Percentiles rank a stretch among this genome's conserved stretches.
phyloP scores from a whole-genome alignment of 192 early-diverging fungal species.

The Gaertneriomyces semiglobifer region DNA sequence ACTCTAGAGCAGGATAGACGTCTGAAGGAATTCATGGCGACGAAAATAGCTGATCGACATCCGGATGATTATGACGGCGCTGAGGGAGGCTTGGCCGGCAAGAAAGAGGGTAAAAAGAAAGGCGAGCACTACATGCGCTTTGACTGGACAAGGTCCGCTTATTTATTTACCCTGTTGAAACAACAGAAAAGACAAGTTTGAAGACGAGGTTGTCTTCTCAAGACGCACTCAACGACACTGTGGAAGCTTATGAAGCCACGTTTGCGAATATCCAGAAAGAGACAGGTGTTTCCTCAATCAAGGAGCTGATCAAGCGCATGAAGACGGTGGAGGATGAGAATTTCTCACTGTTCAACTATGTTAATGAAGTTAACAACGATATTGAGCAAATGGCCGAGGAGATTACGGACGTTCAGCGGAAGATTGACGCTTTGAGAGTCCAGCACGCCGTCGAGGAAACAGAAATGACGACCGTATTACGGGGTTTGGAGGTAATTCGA shows the following conservation, averaged over 20 bases:
- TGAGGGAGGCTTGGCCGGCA: conserved; percentile 9
- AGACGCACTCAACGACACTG: conserved; percentile 42
- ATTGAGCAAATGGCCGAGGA: conserved; percentile 57
- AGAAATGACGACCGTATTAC: conserved; percentile 38
- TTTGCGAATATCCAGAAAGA: conserved; percentile 53
- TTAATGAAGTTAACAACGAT: conserved; percentile 64
- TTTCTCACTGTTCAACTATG: conserved; percentile 66
- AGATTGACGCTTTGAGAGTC: conserved; percentile 45
- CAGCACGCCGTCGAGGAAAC: conserved; percentile 44
- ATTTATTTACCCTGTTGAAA: too few relatives aligned
- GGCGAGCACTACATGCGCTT: background rate
- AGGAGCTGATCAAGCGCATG: conserved; percentile 54
- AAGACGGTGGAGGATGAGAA: conserved; percentile 60
- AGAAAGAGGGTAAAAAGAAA: conserved; percentile 15
- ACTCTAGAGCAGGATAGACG: conserved; percentile 55
- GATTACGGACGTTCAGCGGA: conserved; percentile 49
- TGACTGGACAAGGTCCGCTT: too few relatives aligned
- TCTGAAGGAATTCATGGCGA: conserved; percentile 62
- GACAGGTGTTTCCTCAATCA: conserved; percentile 51
- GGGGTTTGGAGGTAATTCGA: conserved; percentile 38
- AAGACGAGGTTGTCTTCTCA: conserved; percentile 40
- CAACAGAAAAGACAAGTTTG: conserved; percentile 31
- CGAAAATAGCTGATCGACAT: conserved; percentile 50
- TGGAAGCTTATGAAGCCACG: conserved; percentile 51
- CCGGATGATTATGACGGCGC: conserved; percentile 16